Evolutionary conservation across 192 early-diverging fungal genomes (phyloP).

Genomic region (Mortierella antarctica): DNA sequence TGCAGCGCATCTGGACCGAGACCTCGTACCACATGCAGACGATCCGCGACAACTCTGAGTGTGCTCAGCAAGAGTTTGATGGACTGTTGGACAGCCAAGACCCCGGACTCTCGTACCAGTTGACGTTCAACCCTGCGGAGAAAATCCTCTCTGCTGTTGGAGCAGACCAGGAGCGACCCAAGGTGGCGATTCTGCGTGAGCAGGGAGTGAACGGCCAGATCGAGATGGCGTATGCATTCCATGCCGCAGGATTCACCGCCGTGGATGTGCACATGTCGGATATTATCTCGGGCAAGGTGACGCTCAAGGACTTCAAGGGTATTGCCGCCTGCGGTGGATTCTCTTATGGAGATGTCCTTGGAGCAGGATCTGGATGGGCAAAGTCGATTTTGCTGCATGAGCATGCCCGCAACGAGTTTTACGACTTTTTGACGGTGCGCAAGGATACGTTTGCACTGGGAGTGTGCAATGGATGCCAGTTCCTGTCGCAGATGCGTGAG

Average conservation of each 20-base stretch:
- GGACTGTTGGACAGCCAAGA: constrained; percentile 75
- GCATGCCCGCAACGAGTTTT: constrained; percentile 77
- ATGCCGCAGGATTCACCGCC: constrained; percentile 91
- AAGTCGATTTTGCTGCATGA: constrained; percentile 86
- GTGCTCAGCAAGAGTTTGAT: constrained; percentile 87
- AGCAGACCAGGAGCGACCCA: constrained; percentile 62
- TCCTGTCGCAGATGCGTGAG: constrained; percentile 87
- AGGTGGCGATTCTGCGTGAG: constrained; percentile 95
- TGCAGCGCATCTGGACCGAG: constrained; percentile 90
- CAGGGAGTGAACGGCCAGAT: constrained; percentile 97
- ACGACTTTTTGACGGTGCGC: constrained; percentile 82
- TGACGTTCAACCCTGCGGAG: constrained; percentile 84
- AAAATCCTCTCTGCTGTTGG: constrained; percentile 47
- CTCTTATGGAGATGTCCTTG: constrained; percentile 98
- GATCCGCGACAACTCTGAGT: constrained; percentile 89
- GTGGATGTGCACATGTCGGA: constrained; percentile 99
- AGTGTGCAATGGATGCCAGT: constrained; percentile 99
- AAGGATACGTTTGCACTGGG: constrained; percentile 95
- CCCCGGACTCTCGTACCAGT: constrained; percentile 79
- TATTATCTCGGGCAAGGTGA: constrained; percentile 72
- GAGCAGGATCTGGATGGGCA: constrained; percentile 99
- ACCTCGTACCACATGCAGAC: constrained; percentile 94
- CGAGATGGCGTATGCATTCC: constrained; percentile 96
- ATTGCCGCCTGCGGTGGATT: constrained; percentile 98
- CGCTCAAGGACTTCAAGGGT: constrained; percentile 81